Conservation (phyloP, 2,329 filamentous ascomycete genomes). For the Pyricularia pennisetigena region DNA sequence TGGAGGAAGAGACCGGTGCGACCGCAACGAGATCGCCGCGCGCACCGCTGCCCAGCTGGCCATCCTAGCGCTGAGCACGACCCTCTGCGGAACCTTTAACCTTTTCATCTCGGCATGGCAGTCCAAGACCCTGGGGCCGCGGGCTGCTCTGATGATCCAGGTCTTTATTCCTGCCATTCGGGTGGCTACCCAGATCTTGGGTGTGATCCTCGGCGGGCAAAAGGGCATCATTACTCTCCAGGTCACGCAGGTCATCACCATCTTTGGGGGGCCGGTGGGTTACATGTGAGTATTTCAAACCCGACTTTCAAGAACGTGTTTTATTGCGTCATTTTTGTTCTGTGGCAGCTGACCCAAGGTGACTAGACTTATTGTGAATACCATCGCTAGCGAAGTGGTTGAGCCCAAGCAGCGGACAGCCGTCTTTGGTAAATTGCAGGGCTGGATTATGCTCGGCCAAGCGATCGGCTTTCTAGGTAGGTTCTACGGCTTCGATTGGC, state of each 20-base stretch:
- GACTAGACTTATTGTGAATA: conserved; percentile 51
- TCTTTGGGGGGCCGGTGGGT: conserved; percentile 58
- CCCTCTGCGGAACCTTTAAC: conserved; percentile 54
- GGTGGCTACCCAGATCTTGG: conserved; percentile 53
- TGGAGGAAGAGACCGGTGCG: conserved; percentile 40
- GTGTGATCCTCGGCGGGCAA: conserved; percentile 50
- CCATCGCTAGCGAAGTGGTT: conserved; percentile 56
- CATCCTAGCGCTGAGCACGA: conserved; percentile 58
- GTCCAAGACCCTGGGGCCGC: conserved; percentile 57
- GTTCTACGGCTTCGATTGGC: neutral
- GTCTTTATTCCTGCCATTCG: conserved; percentile 55
- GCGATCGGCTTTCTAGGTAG: conserved; percentile 51
- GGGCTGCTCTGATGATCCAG: conserved; percentile 51
- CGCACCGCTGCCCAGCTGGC: conserved; percentile 53
- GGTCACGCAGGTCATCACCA: conserved; percentile 54
- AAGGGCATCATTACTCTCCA: conserved; percentile 61
- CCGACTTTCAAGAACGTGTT: neutral
- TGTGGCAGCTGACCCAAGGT: neutral
- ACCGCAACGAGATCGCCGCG: conserved; percentile 51
- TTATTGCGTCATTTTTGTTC: neutral
- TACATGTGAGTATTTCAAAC: conserved; percentile 38
- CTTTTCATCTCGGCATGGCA: conserved; percentile 58
- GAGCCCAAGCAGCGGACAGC: conserved; percentile 49
- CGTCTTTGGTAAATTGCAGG: conserved; percentile 56
- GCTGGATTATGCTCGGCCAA: conserved; percentile 56